Base-by-base conservation (phyloP, 352 stramenopile species). In the Vaucheria bursata region DNA sequence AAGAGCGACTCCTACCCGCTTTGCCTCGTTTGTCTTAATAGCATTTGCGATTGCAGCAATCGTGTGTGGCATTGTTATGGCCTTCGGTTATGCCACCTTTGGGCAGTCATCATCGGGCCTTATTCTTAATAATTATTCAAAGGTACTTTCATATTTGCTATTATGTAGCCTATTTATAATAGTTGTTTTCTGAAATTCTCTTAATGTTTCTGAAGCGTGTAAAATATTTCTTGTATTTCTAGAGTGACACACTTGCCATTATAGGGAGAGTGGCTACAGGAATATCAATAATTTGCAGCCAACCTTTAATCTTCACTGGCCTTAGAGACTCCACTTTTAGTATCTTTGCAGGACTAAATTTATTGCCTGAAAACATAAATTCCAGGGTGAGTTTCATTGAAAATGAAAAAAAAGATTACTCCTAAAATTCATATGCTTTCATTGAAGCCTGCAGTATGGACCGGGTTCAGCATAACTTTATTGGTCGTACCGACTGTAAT, bases 81-180 rank as follows among this genome's bases (percentile, higher is more conserved):
- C 39, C n/a, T 25, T 37, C 1, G 76, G 76, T 35, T 81, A 79
- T 49, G 70, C 38, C n/a, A 81, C 81, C 0, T 85, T 85, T 66
- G 81, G 81, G 25, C 40, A 65, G 35, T 64, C 59, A 33, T 38
- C 71, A 12, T 71, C 80, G 35, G 78, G 79, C n/a, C 53, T 85
- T 12, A 65, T 85, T 12, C 68, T 85, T 31, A 85, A 85, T 45
- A 86, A 85, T 53, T 85, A 85, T 36, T 71, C n/a, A n/a, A n/a
- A n/a, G n/a, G n/a, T n/a, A n/a, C n/a, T n/a, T n/a, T n/a, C n/a
- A n/a, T n/a, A n/a, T n/a, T n/a, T n/a, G n/a, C n/a, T n/a, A n/a
- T n/a, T n/a, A n/a, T n/a, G n/a, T n/a, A n/a, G n/a, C n/a, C n/a
- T n/a, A n/a, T n/a, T n/a, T n/a, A n/a, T n/a, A n/a, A n/a, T n/a